Conservation (phyloP, 108 stramenopile species). For the Ochromonas danica region DNA sequence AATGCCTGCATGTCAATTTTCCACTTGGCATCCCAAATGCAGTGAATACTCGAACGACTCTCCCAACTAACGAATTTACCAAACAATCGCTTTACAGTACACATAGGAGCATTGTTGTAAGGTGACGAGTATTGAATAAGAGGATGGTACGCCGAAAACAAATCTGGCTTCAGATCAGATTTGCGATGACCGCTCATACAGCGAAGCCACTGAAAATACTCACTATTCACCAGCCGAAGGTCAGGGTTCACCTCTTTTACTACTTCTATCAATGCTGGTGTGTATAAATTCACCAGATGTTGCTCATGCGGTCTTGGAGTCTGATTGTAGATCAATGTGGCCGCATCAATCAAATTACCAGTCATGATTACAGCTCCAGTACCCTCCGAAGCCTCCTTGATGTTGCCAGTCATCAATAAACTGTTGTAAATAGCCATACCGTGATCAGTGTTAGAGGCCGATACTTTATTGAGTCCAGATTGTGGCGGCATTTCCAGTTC, state of each 20-base stretch:
- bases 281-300: background rate
- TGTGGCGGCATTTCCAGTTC: no score
- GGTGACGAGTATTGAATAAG: slow-evolving; percentile 5
- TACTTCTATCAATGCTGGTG: background rate
- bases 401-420: background rate
- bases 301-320: background rate
- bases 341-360: background rate
- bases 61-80: background rate
- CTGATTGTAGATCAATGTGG: background rate
- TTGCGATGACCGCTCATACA: background rate
- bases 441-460: slow-evolving; percentile 1
- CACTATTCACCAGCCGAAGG: background rate
- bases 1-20: background rate
- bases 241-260: background rate
- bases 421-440: slow-evolving; percentile 1
- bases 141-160: slow-evolving; percentile 5
- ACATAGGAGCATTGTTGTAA: background rate
- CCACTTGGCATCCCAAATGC: slow-evolving; percentile 9
- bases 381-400: background rate
- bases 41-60: slow-evolving; percentile 15
- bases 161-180: slow-evolving; percentile 5
- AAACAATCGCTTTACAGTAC: slow-evolving; percentile 1
- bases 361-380: background rate
- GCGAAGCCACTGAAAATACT: slow-evolving; percentile 5
- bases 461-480: no score